Percentiles rank a stretch among this genome's conserved stretches.
These are phyloP conservation scores for Acanthochlamys bracteata DNA, from an alignment of 106 monocot genomes.

Conservation along the genomic window DNA sequence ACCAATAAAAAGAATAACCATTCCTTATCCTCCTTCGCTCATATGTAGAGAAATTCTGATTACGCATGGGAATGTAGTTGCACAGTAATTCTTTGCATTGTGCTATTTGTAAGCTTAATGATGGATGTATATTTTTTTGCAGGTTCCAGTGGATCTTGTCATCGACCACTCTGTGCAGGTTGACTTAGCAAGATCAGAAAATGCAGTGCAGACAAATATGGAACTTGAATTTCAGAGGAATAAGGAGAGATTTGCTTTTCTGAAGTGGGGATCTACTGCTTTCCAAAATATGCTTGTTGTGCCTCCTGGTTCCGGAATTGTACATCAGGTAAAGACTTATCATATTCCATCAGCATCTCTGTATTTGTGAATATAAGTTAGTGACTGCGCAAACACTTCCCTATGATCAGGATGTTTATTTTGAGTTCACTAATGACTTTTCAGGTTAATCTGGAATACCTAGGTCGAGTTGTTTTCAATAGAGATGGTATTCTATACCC, in stretches of 20 bases:
- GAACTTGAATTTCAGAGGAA: slow-evolving; percentile 77
- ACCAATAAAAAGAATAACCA: neutral
- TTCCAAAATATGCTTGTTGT: slow-evolving; percentile 97
- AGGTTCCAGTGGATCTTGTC: slow-evolving; percentile 94
- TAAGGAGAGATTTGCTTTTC: slow-evolving; percentile 90
- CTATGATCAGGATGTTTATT: neutral
- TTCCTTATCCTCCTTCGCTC: neutral
- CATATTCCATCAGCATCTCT: too few species aligned
- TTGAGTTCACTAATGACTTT: too few species aligned
- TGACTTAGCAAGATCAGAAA: slow-evolving; percentile 80
- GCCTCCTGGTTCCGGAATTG: slow-evolving; percentile 96
- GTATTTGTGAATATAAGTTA: too few species aligned
- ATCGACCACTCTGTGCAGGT: slow-evolving; percentile 95
- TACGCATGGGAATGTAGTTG: neutral
- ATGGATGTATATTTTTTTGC: slow-evolving; percentile 18
- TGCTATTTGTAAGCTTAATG: neutral
- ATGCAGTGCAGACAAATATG: slow-evolving; percentile 93
- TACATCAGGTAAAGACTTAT: slow-evolving; percentile 64
- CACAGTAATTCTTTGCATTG: neutral
- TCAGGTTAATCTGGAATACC: slow-evolving; percentile 98
- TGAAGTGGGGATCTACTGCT: slow-evolving; percentile 95
- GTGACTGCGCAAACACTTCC: neutral
- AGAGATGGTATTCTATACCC: slow-evolving; percentile 68
- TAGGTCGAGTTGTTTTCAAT: slow-evolving; percentile 91
- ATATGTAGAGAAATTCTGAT: too few species aligned